phyloP scores from a whole-genome alignment of 345 rosid species.

The Pelargonium nanum region DNA sequence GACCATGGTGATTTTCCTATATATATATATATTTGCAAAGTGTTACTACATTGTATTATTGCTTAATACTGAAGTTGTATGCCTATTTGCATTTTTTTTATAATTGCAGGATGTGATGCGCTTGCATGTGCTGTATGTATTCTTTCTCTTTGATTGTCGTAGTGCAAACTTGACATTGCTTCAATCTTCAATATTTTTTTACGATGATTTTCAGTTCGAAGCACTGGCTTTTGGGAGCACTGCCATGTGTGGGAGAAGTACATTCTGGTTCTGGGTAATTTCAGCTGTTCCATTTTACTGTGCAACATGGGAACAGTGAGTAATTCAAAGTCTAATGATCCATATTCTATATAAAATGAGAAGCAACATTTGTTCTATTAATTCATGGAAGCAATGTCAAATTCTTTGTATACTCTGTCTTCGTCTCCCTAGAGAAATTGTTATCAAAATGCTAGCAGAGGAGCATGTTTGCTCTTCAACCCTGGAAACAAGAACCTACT shows the following conservation, averaged over 20 bases:
- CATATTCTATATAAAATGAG: background rate
- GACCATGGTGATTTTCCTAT: slow-evolving; percentile 56
- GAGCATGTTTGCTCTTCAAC: no score
- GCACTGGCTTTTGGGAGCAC: slow-evolving; percentile 85
- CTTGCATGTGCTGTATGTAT: slow-evolving; percentile 94
- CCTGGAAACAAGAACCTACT: no score
- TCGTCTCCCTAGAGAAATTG: no score
- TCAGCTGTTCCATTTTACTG: slow-evolving; percentile 88
- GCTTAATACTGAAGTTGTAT: background rate
- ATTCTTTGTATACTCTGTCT: no score
- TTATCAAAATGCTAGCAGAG: no score
- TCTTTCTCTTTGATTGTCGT: slow-evolving; percentile 7
- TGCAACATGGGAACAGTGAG: slow-evolving; percentile 98
- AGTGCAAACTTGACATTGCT: background rate
- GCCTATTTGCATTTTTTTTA: background rate
- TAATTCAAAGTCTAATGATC: slow-evolving; percentile 8
- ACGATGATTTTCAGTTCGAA: slow-evolving; percentile 50
- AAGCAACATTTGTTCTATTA: background rate
- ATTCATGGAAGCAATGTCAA: no score
- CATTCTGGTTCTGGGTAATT: slow-evolving; percentile 94
- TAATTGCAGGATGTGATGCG: slow-evolving; percentile 85
- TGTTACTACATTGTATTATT: background rate
- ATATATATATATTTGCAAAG: background rate
- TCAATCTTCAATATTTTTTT: slow-evolving; percentile 6
- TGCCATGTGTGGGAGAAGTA: slow-evolving; percentile 82